These are phyloP conservation scores for Lagerstroemia speciosa DNA, from an alignment of 345 rosid species.

Conservation along the genomic window DNA sequence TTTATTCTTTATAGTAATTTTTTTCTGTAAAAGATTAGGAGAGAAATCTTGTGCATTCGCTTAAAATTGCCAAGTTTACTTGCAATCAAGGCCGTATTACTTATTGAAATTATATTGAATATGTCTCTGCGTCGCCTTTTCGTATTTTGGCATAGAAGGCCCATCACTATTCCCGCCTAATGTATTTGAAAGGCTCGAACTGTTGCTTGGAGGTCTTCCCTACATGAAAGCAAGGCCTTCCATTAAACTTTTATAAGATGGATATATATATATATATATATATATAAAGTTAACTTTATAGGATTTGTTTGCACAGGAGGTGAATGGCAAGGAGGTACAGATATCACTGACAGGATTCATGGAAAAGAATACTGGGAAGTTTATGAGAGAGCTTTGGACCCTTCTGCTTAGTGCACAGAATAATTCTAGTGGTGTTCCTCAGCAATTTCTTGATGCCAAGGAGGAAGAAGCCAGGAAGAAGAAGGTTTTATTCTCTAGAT, in stretches of 20 bases:
- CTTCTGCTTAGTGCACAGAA: constrained; percentile 89
- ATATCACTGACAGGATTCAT: constrained; percentile 87
- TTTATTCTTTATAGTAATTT: background rate
- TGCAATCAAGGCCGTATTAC: background rate
- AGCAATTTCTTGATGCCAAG: constrained; percentile 78
- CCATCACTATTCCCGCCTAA: background rate
- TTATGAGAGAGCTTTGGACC: constrained; percentile 96
- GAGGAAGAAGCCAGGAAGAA: constrained; percentile 70
- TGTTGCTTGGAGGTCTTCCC: background rate
- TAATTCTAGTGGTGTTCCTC: constrained; percentile 87
- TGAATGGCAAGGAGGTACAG: constrained; percentile 88
- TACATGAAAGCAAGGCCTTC: background rate
- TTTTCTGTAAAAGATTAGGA: background rate
- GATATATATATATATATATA: too few relatives aligned
- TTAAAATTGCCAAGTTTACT: background rate
- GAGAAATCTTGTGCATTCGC: background rate
- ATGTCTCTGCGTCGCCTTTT: too few relatives aligned
- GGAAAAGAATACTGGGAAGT: constrained; percentile 94
- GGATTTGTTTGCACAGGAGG: constrained; percentile 36
- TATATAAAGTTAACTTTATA: background rate
- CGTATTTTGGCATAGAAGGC: too few relatives aligned
- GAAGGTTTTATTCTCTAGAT: constrained; percentile 33
- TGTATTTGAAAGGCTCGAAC: background rate
- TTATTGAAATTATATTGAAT: background rate
- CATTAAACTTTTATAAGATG: background rate